Evolutionary conservation across 768 basidiomycete genomes (phyloP).

Genomic region (Mycena albidolilacea): DNA sequence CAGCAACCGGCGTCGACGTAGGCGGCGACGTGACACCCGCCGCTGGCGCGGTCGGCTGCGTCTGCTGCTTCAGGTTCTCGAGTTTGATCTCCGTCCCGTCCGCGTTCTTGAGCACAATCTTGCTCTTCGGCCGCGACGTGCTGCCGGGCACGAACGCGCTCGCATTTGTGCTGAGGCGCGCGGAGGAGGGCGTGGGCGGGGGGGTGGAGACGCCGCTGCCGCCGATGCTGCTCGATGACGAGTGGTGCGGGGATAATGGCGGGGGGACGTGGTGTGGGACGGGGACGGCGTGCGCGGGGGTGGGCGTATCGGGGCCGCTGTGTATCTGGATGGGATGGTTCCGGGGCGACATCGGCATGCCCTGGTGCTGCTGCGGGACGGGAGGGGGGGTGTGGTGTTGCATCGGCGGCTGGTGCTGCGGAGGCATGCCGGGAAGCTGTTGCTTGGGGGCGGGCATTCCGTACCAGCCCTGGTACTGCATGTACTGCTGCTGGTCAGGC

Average conservation of each 20-base stretch:
- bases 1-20: conserved; percentile 45
- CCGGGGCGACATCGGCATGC: conserved; percentile 80
- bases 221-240: conserved; percentile 61
- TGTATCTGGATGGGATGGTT: conserved; percentile 62
- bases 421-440: conserved; percentile 50
- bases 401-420: conserved; percentile 60
- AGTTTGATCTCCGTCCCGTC: conserved; percentile 78
- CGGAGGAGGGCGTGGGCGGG: conserved; percentile 75
- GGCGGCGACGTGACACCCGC: conserved; percentile 43
- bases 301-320: conserved; percentile 76
- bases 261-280: conserved; percentile 56
- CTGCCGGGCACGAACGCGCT: conserved; percentile 75
- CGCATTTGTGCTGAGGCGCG: conserved; percentile 74
- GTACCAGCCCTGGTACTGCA: conserved; percentile 60
- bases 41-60: conserved; percentile 55
- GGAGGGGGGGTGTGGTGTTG: conserved; percentile 66
- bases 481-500: conserved; percentile 62
- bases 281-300: conserved; percentile 71
- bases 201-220: conserved; percentile 70
- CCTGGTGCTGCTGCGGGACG: conserved; percentile 59
- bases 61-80: conserved; percentile 63
- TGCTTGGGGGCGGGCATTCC: conserved; percentile 47
- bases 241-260: conserved; percentile 59
- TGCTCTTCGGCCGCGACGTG: conserved; percentile 48
- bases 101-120: conserved; percentile 72